Evolutionary conservation across 139 green algal species (phyloP).

Genomic region (Micractinium sp.): DNA sequence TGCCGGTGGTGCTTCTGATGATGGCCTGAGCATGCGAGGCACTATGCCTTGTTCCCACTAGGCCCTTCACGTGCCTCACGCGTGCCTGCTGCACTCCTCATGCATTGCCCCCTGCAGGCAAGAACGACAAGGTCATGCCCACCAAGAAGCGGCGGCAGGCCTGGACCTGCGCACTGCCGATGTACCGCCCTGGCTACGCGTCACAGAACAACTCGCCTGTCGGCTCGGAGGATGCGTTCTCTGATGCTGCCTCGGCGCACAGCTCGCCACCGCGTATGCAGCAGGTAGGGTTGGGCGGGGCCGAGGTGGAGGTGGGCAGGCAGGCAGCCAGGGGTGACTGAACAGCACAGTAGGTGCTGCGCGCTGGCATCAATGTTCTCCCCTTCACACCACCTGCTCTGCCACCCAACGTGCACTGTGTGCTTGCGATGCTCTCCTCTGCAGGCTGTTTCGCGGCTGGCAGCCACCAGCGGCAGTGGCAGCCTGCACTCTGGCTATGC

Average conservation of each 20-base stretch:
- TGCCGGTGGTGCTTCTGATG: not conserved
- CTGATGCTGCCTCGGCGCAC: not conserved
- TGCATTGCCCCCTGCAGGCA: not conserved
- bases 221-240: not conserved
- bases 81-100: not conserved
- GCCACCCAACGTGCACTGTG: not conserved
- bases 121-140: conserved; percentile 33
- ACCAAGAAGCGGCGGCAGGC: not conserved
- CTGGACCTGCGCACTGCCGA: conserved; percentile 10
- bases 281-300: not conserved
- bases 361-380: not conserved
- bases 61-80: not conserved
- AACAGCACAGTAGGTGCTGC: not conserved
- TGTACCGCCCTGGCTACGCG: conserved; percentile 25
- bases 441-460: not conserved
- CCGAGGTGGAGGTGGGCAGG: no score
- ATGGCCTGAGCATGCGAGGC: no score
- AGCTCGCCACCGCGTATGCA: not conserved
- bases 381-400: not conserved
- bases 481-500: not conserved
- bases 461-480: conserved; percentile 1
- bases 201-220: conserved; percentile 18
- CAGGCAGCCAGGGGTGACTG: not conserved
- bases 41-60: not conserved
- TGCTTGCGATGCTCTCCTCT: not conserved